Evolutionary conservation across 441 rosid genomes (phyloP).

Genomic region (Pelargonium citronellum): DNA sequence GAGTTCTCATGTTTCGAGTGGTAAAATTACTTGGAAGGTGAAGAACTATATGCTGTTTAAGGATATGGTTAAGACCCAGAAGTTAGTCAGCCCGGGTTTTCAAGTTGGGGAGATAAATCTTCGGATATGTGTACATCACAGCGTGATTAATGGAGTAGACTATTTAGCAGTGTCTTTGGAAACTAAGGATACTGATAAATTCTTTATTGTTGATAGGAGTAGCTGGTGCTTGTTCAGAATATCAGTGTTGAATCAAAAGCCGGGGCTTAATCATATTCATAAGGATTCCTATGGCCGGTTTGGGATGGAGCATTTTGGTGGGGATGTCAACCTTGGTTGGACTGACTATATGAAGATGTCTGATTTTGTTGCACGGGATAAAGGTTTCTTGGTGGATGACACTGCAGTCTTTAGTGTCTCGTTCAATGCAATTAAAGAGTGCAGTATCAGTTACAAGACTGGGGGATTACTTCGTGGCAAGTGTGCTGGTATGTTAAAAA

Average conservation of each 20-base stretch:
- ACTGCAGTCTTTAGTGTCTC: constrained; percentile 88
- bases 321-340: constrained; percentile 97
- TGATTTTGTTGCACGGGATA: constrained; percentile 67
- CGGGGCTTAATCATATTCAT: constrained; percentile 84
- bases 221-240: constrained; percentile 97
- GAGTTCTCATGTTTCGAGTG: constrained; percentile 79
- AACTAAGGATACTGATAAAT: constrained; percentile 83
- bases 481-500: constrained; percentile 54
- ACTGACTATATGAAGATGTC: constrained; percentile 92
- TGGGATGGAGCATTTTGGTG: constrained; percentile 89
- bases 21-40: constrained; percentile 93
- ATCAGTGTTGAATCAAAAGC: constrained; percentile 84
- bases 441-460: constrained; percentile 60
- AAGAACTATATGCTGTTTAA: constrained; percentile 88
- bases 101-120: constrained; percentile 94
- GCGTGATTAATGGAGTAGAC: constrained; percentile 72
- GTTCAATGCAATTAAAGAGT: constrained; percentile 92
- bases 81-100: constrained; percentile 95
- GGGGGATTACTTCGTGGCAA: constrained; percentile 60
- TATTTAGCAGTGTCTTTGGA: constrained; percentile 88
- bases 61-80: constrained; percentile 94
- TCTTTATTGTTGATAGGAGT: constrained; percentile 48
- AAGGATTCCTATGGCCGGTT: constrained; percentile 95
- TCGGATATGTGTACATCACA: constrained; percentile 85
- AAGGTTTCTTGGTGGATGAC: constrained; percentile 77